These are phyloP conservation scores for Xylaria curta DNA, from an alignment of 495 filamentous ascomycete genomes.

Conservation along the genomic window DNA sequence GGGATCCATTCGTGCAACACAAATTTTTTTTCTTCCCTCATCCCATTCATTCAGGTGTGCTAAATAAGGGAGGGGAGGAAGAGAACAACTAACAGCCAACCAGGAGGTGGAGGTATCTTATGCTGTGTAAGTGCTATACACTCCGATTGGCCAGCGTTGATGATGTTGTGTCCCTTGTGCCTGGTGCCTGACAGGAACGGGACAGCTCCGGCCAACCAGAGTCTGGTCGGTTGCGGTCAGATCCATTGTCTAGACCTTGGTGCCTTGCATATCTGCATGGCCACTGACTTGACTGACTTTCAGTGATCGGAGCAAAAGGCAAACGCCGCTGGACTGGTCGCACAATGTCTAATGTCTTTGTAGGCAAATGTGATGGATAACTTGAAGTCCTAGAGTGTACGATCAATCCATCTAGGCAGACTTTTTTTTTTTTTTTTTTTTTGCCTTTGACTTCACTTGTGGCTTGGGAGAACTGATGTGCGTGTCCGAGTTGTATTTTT, in stretches of 20 bases:
- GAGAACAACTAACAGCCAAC: background rate
- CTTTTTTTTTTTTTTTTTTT: too few species aligned
- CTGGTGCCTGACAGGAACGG: slow-evolving; percentile 48
- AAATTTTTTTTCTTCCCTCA: background rate
- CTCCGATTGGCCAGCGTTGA: slow-evolving; percentile 15
- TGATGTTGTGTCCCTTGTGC: slow-evolving; percentile 9
- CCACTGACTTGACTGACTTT: background rate
- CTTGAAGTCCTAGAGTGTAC: background rate
- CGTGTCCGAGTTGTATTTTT: background rate
- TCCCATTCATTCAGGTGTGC: background rate
- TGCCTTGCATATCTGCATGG: slow-evolving; percentile 21
- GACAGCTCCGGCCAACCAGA: slow-evolving; percentile 3
- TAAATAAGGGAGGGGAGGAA: slow-evolving; percentile 3
- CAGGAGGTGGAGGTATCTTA: background rate
- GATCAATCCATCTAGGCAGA: background rate
- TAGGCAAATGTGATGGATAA: background rate
- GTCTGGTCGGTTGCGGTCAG: slow-evolving; percentile 15
- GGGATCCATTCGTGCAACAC: background rate
- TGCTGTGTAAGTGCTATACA: too few species aligned
- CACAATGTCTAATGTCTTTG: slow-evolving; percentile 1
- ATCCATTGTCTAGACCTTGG: slow-evolving; percentile 11
- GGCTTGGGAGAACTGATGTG: background rate
- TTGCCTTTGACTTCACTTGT: background rate
- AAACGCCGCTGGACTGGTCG: background rate
- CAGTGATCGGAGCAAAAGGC: background rate